Conservation (phyloP, 768 basidiomycete species). For the Punctularia strigosozonata region DNA sequence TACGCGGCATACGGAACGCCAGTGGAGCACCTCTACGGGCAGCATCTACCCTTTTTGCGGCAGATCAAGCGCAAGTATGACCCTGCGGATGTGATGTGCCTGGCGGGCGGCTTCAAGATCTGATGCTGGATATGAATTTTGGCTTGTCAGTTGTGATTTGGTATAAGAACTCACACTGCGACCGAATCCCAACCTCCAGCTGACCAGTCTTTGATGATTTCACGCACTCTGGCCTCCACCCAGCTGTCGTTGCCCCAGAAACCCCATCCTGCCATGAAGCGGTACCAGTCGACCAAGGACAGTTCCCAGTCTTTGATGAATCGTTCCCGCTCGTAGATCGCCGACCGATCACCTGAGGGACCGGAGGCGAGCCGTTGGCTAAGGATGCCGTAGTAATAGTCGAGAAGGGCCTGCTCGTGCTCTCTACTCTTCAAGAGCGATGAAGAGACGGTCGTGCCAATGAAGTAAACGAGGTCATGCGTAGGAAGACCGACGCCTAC, state of each 20-base stretch:
- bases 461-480: constrained; percentile 9
- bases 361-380: not conserved
- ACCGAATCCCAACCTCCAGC: too few relatives aligned
- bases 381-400: constrained; percentile 2
- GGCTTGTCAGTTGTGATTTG: too few relatives aligned
- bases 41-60: too few relatives aligned
- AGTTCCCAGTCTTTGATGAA: constrained; percentile 10
- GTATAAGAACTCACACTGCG: too few relatives aligned
- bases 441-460: constrained; percentile 7
- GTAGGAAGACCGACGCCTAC: constrained; percentile 8
- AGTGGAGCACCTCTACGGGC: too few relatives aligned
- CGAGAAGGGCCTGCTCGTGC: constrained; percentile 5
- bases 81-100: too few relatives aligned
- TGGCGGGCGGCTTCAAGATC: too few relatives aligned
- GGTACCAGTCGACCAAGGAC: constrained; percentile 9
- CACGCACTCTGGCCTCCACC: constrained; percentile 6
- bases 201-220: constrained; percentile 5
- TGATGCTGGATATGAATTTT: too few relatives aligned
- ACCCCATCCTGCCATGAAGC: constrained; percentile 11
- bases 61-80: too few relatives aligned
- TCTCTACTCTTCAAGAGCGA: not conserved
- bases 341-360: not conserved
- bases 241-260: constrained; percentile 10
- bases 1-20: too few relatives aligned
- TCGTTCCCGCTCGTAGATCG: constrained; percentile 3